A percentile compares a stretch with the other conserved stretches of the same genome.
phyloP scores from a whole-genome alignment of 1,139 yeast genomes.

The Sugiyamaella pinicola region DNA sequence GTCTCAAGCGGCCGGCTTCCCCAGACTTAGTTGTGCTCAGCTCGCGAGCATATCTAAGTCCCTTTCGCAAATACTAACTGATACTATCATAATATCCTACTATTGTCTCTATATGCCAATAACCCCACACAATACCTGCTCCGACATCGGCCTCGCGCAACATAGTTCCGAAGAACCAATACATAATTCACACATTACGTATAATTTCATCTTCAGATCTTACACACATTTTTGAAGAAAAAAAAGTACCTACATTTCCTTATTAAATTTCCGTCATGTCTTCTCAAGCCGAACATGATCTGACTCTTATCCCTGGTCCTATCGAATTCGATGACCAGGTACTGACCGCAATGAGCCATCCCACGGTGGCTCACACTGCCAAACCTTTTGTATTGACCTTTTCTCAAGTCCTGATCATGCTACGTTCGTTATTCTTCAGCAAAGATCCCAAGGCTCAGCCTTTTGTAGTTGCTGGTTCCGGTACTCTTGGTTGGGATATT shows the following conservation, averaged over 20 bases:
- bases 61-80: too few species aligned
- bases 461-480: conserved; percentile 83
- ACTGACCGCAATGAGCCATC: conserved; percentile 78
- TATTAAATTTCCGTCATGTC: conserved; percentile 23
- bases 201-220: too few species aligned
- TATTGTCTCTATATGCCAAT: too few species aligned
- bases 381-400: conserved; percentile 80
- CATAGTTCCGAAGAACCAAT: too few species aligned
- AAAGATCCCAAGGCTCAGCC: conserved; percentile 69
- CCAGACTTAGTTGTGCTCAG: too few species aligned
- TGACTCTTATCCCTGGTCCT: conserved; percentile 88
- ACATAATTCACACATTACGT: not conserved
- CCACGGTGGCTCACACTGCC: conserved; percentile 88
- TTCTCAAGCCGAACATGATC: conserved; percentile 28
- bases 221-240: too few species aligned
- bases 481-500: conserved; percentile 95
- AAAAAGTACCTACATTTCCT: not conserved
- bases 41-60: too few species aligned
- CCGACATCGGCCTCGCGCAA: too few species aligned
- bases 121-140: too few species aligned
- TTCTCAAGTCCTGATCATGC: conserved; percentile 64
- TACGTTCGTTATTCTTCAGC: conserved; percentile 76
- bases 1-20: too few species aligned
- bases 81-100: too few species aligned
- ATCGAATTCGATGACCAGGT: conserved; percentile 85